phyloP scores from a whole-genome alignment of 164 flowering plant species.

The Berberis thunbergii region DNA sequence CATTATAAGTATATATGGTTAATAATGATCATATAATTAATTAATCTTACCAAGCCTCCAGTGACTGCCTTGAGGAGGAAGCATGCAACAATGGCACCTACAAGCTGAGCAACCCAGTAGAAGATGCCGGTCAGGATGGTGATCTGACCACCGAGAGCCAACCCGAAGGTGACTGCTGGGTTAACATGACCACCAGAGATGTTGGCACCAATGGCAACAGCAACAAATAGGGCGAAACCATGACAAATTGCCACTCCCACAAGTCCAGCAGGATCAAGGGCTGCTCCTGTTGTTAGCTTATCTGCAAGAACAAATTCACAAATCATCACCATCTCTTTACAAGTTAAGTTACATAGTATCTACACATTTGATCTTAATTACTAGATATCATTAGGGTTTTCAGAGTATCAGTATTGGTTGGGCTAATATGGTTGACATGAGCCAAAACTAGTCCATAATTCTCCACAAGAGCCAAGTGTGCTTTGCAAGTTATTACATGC shows the following conservation, averaged over 20 bases:
- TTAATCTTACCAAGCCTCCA: conserved; percentile 58
- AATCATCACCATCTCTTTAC: neutral
- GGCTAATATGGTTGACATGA: too few species aligned
- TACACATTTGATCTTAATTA: too few species aligned
- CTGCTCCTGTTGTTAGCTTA: conserved; percentile 58
- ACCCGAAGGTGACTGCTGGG: conserved; percentile 94
- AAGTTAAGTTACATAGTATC: too few species aligned
- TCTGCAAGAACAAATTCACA: conserved; percentile 24
- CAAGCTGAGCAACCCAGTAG: conserved; percentile 87
- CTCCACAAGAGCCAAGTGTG: too few species aligned
- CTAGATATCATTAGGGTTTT: too few species aligned
- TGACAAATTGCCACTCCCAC: conserved; percentile 75
- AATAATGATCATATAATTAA: too few species aligned
- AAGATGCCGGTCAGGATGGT: conserved; percentile 75
- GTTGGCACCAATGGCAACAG: conserved; percentile 73
- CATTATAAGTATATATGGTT: too few species aligned
- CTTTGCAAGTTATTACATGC: too few species aligned
- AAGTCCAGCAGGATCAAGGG: conserved; percentile 70
- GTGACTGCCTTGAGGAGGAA: conserved; percentile 72
- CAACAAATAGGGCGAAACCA: conserved; percentile 80
- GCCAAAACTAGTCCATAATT: too few species aligned
- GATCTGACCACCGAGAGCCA: conserved; percentile 90
- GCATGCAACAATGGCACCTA: conserved; percentile 68
- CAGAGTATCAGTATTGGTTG: too few species aligned
- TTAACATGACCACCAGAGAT: conserved; percentile 96